phyloP scores from a whole-genome alignment of 441 rosid species.

The Populus tomentosa region DNA sequence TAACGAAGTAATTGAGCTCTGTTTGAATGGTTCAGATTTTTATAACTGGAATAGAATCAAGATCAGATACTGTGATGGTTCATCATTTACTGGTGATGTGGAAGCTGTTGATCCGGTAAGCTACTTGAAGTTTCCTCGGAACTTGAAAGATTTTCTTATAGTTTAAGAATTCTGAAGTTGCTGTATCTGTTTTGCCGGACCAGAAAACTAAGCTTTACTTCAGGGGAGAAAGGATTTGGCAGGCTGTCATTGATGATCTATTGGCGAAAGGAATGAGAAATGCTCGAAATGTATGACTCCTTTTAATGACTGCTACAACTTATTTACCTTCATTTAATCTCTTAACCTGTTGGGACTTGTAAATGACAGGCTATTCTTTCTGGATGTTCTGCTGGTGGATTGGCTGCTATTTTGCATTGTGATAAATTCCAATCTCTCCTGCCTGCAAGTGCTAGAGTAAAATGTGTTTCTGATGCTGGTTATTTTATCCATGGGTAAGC shows the following conservation, averaged over 20 bases:
- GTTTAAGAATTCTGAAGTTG: neutral
- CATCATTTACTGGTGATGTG: slow-evolving; percentile 92
- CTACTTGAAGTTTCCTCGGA: slow-evolving; percentile 1
- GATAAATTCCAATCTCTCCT: slow-evolving; percentile 73
- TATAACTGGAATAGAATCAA: slow-evolving; percentile 92
- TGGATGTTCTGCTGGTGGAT: slow-evolving; percentile 97
- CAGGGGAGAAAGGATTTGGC: slow-evolving; percentile 89
- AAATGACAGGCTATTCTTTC: slow-evolving; percentile 78
- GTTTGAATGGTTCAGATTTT: slow-evolving; percentile 47
- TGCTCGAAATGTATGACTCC: slow-evolving; percentile 59
- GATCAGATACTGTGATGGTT: slow-evolving; percentile 85
- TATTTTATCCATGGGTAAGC: slow-evolving; percentile 73
- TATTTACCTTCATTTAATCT: neutral
- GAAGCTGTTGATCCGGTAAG: slow-evolving; percentile 72
- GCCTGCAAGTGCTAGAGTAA: slow-evolving; percentile 66
- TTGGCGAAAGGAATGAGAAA: slow-evolving; percentile 77
- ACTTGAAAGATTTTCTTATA: neutral
- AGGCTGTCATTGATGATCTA: slow-evolving; percentile 73
- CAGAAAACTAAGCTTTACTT: slow-evolving; percentile 78
- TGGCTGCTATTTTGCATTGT: slow-evolving; percentile 86
- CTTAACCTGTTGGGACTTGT: neutral
- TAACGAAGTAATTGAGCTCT: neutral
- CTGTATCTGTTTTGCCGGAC: slow-evolving; percentile 23
- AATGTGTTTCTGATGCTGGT: slow-evolving; percentile 96
- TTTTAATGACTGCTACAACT: neutral